A percentile compares a stretch with the other conserved stretches of the same genome.
phyloP scores from a whole-genome alignment of 805 yeast genomes.

The Suhomyces sp. region DNA sequence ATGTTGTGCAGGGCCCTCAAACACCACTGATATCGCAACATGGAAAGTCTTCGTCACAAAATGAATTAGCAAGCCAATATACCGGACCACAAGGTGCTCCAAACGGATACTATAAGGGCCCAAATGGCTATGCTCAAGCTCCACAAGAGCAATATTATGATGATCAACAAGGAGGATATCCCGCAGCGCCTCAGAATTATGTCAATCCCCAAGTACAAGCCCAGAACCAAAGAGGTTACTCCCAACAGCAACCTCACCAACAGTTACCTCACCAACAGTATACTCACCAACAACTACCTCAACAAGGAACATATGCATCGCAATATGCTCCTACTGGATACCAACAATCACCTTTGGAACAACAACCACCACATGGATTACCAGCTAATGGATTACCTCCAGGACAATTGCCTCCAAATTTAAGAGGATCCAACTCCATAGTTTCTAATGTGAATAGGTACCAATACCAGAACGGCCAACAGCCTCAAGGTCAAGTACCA shows the following conservation, averaged over 20 bases:
- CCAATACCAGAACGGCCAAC: constrained; percentile 13
- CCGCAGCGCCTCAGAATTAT: neutral
- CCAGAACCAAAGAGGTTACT: neutral
- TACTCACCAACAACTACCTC: neutral
- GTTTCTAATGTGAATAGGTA: constrained; percentile 14
- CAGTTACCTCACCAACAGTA: constrained; percentile 1
- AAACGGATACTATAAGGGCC: constrained; percentile 1
- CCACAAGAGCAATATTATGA: neutral
- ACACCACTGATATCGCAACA: too few species aligned
- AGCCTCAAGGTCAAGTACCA: neutral
- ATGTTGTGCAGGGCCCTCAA: too few species aligned
- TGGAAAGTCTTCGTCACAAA: too few species aligned
- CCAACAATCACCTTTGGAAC: constrained; percentile 19
- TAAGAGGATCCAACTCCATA: constrained; percentile 21
- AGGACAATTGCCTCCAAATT: constrained; percentile 24
- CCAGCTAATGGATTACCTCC: constrained; percentile 29
- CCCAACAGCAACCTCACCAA: neutral
- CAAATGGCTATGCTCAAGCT: neutral
- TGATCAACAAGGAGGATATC: neutral
- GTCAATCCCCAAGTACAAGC: neutral
- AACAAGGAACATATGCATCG: neutral
- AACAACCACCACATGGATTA: constrained; percentile 32
- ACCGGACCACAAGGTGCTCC: neutral
- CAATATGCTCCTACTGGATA: constrained; percentile 3
- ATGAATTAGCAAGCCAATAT: too few species aligned